Conservation (phyloP, 805 yeast genomes). For the Saccharomyces kudriavzevii region DNA sequence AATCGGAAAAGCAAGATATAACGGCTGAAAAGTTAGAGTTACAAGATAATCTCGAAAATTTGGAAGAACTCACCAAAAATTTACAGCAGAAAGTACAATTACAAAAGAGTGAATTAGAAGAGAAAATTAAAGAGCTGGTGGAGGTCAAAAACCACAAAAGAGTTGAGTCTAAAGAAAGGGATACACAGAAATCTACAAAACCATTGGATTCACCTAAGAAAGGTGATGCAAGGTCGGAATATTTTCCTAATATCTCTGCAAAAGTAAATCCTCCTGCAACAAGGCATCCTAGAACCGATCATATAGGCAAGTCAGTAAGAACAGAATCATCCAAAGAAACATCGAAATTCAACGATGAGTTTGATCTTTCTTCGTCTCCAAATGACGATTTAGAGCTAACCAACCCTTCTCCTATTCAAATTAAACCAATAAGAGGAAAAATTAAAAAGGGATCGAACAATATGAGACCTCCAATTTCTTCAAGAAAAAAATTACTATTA, state of each 20-base stretch:
- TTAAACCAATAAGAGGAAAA: constrained; percentile 10
- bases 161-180: neutral
- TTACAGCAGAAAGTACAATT: constrained; percentile 10
- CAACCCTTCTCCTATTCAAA: constrained; percentile 25
- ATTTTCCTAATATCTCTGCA: neutral
- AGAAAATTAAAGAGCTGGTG: neutral
- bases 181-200: neutral
- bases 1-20: constrained; percentile 15
- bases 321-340: neutral
- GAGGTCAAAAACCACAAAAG: neutral
- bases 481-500: constrained; percentile 26
- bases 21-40: constrained; percentile 20
- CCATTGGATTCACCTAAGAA: constrained; percentile 4
- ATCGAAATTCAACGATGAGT: constrained; percentile 17
- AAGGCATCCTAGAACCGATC: neutral
- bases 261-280: neutral
- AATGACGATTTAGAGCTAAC: constrained; percentile 29
- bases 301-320: neutral
- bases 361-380: constrained; percentile 27
- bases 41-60: constrained; percentile 20
- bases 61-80: constrained; percentile 10
- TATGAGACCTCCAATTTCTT: constrained; percentile 7
- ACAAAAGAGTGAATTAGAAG: constrained; percentile 1
- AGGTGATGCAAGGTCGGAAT: neutral
- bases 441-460: constrained; percentile 8